Evolutionary conservation across 2,329 filamentous ascomycete species (phyloP), one percentile per base, ranked within the genome.

Genomic region (Trichoderma brevicompactum): DNA sequence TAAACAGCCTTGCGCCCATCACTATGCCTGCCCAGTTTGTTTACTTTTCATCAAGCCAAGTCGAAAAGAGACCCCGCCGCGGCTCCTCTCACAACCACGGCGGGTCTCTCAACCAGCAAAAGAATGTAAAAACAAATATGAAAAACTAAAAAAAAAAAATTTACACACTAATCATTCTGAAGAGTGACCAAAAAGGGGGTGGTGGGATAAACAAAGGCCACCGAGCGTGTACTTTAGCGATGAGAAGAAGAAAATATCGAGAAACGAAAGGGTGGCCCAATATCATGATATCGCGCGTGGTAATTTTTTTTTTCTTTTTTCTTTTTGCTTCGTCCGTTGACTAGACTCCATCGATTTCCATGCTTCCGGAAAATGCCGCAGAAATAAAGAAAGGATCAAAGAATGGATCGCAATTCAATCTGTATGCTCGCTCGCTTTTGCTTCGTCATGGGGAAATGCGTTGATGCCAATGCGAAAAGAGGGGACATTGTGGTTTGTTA

Each of bases 1-100:
- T 62, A 62, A 62, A 53, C 48, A 62, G 59, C 49, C 59, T 53
- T 62, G 59, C 59, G 59, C 59, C 58, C 59, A 62, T 53, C 59
- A 62, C 59, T 44, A 62, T 62, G 49, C 59, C 59, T 46, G 59
- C 59, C 59, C 59, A 53, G 19, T 62, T 62, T 62, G 59, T 38
- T 40, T 62, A 23, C 40, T 54, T 44, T 54, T 53, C 38, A 38
- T 46, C 40, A 44, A 23, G 40, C n/a, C 10, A 13, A 52, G n/a
- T 28, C 23, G 23, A 28, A 28, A 28, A n/a, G 43, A 34, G 23
- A 5, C n/a, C 43, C 36, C 17, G 15, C 32, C 49, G 46, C 46
- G 48, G 12, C 48, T 36, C n/a, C 19, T 60, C 36, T 28, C 15
- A 50, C 44, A 23, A 17, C n/a, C 49, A 53, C n/a, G 40, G 28